Base-by-base conservation (phyloP, 176 grass and related monocot species). In the Oryza officinalis region DNA sequence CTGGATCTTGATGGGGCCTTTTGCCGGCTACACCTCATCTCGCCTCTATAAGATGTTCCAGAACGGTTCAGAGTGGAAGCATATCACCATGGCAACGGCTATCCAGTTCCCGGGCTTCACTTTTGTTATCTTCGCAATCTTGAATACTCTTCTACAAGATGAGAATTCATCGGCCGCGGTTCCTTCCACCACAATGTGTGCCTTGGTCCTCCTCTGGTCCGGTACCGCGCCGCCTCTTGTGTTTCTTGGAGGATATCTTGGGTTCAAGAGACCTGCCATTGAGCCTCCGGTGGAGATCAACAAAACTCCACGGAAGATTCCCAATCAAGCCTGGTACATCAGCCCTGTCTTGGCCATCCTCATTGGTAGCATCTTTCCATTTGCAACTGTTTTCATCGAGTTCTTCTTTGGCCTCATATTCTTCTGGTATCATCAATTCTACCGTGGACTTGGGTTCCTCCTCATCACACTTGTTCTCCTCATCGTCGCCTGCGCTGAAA, bases 241-340 rank as follows among this genome's bases (percentile, higher is more conserved):
- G 27, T 86, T 80, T 80, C 60, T 86, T 40, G 84, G 84, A 45
- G 80, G 84, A 18, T 86, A 57, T 66, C 69, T 86, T 35, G 84
- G 84, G 15, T 86, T 67, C 77, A 86, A 75, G 77, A 71, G 74
- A 66, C 60, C 84, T 49, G 60, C 77, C 12, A 75, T 80, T 74
- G 84, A 86, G 61, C 44, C 59, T 75, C 84, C 61, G 4, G 84
- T 86, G 69, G 80, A 86, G 32, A 86, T 63, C 5, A 86, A 80
- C 61, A 80, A 81, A 66, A 86, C 74, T 26, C 84, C 77, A 25
- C 72, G 77, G 18, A 77, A 86, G 69, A 74, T 86, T 44, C 85
- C 85, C 67, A 71, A 86, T 61, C 85, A 86, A 54, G 70, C 77
- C 25, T 86, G 85, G 85, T 86, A 75, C 45, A 86, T 80, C 70